Evolutionary conservation across 345 rosid species (phyloP).

Genomic region (Arabidopsis arenosa): DNA sequence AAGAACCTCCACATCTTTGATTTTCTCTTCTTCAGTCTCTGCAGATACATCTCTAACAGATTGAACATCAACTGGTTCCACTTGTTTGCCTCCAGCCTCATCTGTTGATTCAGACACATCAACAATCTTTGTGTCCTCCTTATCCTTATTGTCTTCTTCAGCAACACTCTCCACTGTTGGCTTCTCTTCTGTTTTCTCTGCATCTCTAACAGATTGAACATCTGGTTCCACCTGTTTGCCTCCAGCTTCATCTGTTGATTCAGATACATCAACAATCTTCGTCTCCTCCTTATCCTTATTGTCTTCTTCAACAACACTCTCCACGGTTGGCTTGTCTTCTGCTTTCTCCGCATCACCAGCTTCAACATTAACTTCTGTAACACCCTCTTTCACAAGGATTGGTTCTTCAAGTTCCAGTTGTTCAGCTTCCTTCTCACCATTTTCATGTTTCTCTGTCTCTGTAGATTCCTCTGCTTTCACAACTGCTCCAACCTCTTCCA

Average conservation of each 20-base stretch:
- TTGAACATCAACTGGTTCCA: constrained; percentile 38
- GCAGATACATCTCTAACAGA: constrained; percentile 25
- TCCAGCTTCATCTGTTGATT: constrained; percentile 22
- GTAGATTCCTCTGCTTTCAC: constrained; percentile 36
- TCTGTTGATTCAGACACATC: constrained; percentile 23
- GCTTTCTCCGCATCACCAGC: constrained; percentile 17
- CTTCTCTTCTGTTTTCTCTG: constrained; percentile 32
- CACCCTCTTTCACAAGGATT: constrained; percentile 16
- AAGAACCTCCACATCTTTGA: constrained; percentile 30
- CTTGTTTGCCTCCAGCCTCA: constrained; percentile 28
- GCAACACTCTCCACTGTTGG: constrained; percentile 7
- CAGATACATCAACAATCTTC: constrained; percentile 21
- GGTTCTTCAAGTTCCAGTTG: constrained; percentile 30
- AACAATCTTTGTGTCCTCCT: constrained; percentile 27
- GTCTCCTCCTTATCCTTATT: constrained; percentile 33
- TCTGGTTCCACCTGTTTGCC: constrained; percentile 35
- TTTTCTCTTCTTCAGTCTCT: constrained; percentile 27
- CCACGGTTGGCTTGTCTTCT: constrained; percentile 27
- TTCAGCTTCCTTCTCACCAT: constrained; percentile 41
- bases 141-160: constrained; percentile 30
- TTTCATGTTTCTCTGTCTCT: constrained; percentile 23
- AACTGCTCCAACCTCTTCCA: constrained; percentile 34
- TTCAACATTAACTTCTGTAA: constrained; percentile 5
- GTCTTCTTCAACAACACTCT: constrained; percentile 20
- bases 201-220: constrained; percentile 9